Conservation (phyloP, 202 grass and related monocot genomes). For the Setaria viridis region DNA sequence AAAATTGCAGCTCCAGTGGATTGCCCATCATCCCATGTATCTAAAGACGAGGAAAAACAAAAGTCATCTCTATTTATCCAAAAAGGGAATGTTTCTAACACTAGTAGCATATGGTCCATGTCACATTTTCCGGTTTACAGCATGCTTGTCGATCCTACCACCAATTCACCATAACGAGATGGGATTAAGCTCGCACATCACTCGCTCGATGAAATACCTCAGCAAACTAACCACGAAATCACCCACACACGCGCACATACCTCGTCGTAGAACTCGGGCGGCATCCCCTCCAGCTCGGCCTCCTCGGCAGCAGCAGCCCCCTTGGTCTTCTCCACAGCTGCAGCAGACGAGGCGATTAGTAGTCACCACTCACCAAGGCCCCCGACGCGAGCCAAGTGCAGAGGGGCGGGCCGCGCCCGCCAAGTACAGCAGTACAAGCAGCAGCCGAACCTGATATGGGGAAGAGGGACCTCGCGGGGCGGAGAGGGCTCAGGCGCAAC, state of each 20-base stretch:
- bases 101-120: neutral
- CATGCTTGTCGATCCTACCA: neutral
- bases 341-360: neutral
- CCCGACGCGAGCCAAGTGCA: neutral
- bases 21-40: neutral
- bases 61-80: neutral
- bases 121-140: neutral
- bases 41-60: neutral
- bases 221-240: conserved; percentile 11
- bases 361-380: neutral
- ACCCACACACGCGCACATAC: conserved; percentile 22
- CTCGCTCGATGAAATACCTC: conserved; percentile 43
- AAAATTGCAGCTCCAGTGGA: neutral
- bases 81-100: conserved; percentile 8
- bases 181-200: conserved; percentile 14
- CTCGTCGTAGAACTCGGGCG: conserved; percentile 71
- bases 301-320: conserved; percentile 32
- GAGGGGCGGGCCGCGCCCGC: neutral
- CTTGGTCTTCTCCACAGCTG: conserved; percentile 49
- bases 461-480: conserved; percentile 13
- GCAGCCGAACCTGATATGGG: conserved; percentile 49
- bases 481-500: neutral
- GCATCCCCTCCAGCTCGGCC: conserved; percentile 47
- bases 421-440: neutral
- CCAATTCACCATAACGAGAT: neutral